Conservation (phyloP, 2,329 filamentous ascomycete genomes). For the Paraphoma chrysanthemicola region DNA sequence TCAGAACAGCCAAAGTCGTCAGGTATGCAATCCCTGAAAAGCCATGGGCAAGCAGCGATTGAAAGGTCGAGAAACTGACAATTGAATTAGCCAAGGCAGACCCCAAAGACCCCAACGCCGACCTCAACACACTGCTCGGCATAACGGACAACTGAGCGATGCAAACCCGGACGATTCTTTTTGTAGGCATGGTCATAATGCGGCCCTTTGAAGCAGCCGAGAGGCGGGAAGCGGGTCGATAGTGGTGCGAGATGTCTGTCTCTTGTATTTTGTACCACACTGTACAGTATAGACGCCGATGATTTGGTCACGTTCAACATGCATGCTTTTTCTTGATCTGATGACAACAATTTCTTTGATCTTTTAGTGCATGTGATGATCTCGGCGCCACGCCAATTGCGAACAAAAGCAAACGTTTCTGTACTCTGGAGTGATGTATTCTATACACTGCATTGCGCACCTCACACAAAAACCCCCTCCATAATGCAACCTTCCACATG, state of each 20-base stretch:
- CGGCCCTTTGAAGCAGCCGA: constrained; percentile 16
- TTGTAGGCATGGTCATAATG: constrained; percentile 27
- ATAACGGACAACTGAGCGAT: constrained; percentile 45
- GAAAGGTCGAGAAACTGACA: not conserved
- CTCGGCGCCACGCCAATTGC: too few species aligned
- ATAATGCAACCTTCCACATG: not conserved
- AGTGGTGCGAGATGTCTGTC: constrained; percentile 32
- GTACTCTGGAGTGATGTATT: constrained; percentile 13
- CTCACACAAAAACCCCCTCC: constrained; percentile 2
- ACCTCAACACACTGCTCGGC: constrained; percentile 73
- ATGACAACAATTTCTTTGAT: not conserved
- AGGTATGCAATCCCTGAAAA: constrained; percentile 2
- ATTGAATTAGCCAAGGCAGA: constrained; percentile 62
- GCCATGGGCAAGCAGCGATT: not conserved
- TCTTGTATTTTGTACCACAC: constrained; percentile 49
- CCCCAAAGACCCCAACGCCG: constrained; percentile 86
- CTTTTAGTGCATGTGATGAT: too few species aligned
- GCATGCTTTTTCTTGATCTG: constrained; percentile 27
- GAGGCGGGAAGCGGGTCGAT: constrained; percentile 23
- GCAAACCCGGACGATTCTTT: constrained; percentile 16
- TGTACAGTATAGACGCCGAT: constrained; percentile 52
- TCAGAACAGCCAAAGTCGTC: constrained; percentile 39
- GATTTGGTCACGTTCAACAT: constrained; percentile 41
- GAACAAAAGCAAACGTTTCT: not conserved
- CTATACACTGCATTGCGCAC: constrained; percentile 15